Evolutionary conservation across 2,329 filamentous ascomycete genomes (phyloP).

Genomic region (Botrytis tulipae): DNA sequence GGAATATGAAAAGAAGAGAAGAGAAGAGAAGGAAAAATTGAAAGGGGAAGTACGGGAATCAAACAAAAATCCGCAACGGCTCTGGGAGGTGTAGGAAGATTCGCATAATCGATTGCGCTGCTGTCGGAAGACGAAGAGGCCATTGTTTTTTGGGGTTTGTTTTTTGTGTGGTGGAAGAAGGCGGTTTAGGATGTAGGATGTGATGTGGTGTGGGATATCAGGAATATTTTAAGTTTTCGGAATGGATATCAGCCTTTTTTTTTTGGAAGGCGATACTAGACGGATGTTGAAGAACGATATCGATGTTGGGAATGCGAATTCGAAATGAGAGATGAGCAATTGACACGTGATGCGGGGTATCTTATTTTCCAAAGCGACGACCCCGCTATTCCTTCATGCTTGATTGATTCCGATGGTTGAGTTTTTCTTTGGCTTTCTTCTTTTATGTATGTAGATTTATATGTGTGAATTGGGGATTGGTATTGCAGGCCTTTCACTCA

Average conservation of each 20-base stretch:
- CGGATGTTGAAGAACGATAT: background rate
- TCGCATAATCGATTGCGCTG: conserved; percentile 26
- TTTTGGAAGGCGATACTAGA: background rate
- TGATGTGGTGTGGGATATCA: background rate
- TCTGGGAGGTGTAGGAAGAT: conserved; percentile 20
- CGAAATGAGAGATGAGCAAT: background rate
- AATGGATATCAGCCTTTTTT: background rate
- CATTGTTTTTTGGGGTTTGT: background rate
- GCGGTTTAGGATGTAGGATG: accelerated
- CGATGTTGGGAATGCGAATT: background rate
- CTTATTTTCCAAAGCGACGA: background rate
- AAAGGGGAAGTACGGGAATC: conserved; percentile 59
- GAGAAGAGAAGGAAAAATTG: background rate
- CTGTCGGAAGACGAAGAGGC: background rate
- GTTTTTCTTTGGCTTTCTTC: background rate
- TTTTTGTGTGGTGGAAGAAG: background rate
- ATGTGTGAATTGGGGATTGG: too few species aligned
- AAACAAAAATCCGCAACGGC: conserved; percentile 84
- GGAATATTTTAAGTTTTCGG: accelerated
- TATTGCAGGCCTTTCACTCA: background rate
- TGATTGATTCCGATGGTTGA: background rate
- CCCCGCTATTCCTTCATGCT: background rate
- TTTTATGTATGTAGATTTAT: background rate
- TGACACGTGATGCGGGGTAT: conserved; percentile 9
- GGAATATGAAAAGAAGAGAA: background rate